phyloP scores from a whole-genome alignment of 768 basidiomycete genomes.

The Strobilomyces dryophilus region DNA sequence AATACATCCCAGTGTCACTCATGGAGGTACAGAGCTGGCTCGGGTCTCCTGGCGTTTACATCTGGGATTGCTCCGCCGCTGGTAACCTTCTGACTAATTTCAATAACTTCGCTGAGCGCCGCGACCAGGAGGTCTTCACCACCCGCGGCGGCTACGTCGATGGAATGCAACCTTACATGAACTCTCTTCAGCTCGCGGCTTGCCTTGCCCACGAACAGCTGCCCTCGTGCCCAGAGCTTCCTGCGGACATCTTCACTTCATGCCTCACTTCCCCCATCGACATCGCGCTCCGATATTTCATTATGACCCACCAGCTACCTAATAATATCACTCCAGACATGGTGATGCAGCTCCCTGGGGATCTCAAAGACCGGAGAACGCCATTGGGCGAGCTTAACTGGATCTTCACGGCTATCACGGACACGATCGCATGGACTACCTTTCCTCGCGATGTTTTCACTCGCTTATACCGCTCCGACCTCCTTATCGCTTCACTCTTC shows the following conservation, averaged over 20 bases:
- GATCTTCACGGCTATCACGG: constrained; percentile 99
- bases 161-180: constrained; percentile 66
- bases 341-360: constrained; percentile 93
- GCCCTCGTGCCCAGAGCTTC: constrained; percentile 93
- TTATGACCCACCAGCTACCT: constrained; percentile 85
- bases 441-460: constrained; percentile 94
- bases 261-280: constrained; percentile 98
- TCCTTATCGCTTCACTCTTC: constrained; percentile 94
- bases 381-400: constrained; percentile 98
- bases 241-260: constrained; percentile 95
- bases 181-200: constrained; percentile 92
- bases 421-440: constrained; percentile 99
- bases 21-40: constrained; percentile 93
- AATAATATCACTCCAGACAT: constrained; percentile 80
- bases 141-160: constrained; percentile 57
- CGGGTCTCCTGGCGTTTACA: constrained; percentile 92
- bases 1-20: constrained; percentile 95
- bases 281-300: constrained; percentile 90
- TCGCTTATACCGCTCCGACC: constrained; percentile 89
- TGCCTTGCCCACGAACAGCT: constrained; percentile 89
- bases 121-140: constrained; percentile 62
- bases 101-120: constrained; percentile 69
- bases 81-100: constrained; percentile 92
- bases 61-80: constrained; percentile 99
- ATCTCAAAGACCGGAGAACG: constrained; percentile 93